A percentile compares a stretch with the other conserved stretches of the same genome.
phyloP scores from a whole-genome alignment of 202 grass and related monocot species.

The Alloteropsis angusta region DNA sequence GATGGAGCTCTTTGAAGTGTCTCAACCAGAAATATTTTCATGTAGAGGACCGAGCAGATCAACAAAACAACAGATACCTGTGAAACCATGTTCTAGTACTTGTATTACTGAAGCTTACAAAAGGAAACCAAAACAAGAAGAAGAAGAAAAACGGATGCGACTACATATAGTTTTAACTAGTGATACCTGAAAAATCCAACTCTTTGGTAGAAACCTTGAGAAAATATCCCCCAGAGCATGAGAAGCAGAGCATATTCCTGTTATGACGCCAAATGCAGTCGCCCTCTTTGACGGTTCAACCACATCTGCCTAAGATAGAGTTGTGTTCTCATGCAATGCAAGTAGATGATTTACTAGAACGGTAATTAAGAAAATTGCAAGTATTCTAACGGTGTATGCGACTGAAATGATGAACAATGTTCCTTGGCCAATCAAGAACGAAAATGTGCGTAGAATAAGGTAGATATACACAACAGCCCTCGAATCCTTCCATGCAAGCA shows the following conservation, averaged over 20 bases:
- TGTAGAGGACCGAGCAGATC: slow-evolving; percentile 51
- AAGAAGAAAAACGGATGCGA: not conserved
- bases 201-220: slow-evolving; percentile 53
- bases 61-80: slow-evolving; percentile 61
- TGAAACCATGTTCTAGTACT: not conserved
- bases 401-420: slow-evolving; percentile 56
- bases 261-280: slow-evolving; percentile 58
- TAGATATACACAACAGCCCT: slow-evolving; percentile 42
- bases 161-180: not conserved
- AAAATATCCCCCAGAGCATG: slow-evolving; percentile 58
- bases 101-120: not conserved
- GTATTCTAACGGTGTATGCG: slow-evolving; percentile 45
- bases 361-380: not conserved
- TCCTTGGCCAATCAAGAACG: slow-evolving; percentile 70
- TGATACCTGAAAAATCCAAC: slow-evolving; percentile 64
- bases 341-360: not conserved
- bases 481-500: slow-evolving; percentile 60
- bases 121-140: not conserved
- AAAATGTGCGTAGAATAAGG: slow-evolving; percentile 47
- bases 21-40: slow-evolving; percentile 73
- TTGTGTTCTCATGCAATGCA: not conserved
- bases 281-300: slow-evolving; percentile 49
- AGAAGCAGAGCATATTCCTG: slow-evolving; percentile 55
- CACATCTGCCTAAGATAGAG: slow-evolving; percentile 44
- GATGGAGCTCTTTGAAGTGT: slow-evolving; percentile 39